These are phyloP conservation scores for Erodium texanum DNA, from an alignment of 441 rosid genomes.

Conservation along the genomic window DNA sequence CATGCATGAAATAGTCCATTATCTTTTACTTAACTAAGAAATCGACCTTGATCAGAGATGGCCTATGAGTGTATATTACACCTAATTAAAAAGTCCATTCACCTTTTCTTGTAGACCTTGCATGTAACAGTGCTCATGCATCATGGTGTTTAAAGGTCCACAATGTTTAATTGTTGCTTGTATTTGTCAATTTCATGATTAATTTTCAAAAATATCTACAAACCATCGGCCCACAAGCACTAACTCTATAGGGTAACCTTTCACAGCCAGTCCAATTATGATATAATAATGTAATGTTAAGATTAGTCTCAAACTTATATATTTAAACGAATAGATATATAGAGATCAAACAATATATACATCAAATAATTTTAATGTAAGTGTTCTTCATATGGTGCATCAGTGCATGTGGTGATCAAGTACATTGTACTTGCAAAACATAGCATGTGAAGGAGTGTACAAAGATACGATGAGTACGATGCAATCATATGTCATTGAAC, in stretches of 20 bases:
- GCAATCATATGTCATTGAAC: neutral
- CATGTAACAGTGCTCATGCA: slow-evolving; percentile 1
- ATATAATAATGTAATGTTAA: too few species aligned
- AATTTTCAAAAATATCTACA: neutral
- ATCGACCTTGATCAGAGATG: neutral
- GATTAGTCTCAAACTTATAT: too few species aligned
- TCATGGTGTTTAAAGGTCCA: neutral
- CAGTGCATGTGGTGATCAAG: too few species aligned
- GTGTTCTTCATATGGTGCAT: too few species aligned
- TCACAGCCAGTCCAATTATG: too few species aligned
- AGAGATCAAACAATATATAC: too few species aligned
- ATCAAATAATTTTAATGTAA: too few species aligned
- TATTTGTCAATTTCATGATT: slow-evolving; percentile 4
- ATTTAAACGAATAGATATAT: too few species aligned
- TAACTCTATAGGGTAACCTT: neutral
- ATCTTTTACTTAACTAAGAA: neutral
- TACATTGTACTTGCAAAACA: too few species aligned
- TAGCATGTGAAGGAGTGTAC: neutral
- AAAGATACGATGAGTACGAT: slow-evolving; percentile 2
- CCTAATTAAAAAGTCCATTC: neutral
- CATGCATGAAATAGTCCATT: neutral
- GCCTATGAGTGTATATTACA: neutral
- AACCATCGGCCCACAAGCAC: neutral
- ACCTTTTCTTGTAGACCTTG: neutral
- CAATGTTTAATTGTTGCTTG: neutral